Conservation (phyloP, 2,329 filamentous ascomycete species). For the Epichloe gansuensis region DNA sequence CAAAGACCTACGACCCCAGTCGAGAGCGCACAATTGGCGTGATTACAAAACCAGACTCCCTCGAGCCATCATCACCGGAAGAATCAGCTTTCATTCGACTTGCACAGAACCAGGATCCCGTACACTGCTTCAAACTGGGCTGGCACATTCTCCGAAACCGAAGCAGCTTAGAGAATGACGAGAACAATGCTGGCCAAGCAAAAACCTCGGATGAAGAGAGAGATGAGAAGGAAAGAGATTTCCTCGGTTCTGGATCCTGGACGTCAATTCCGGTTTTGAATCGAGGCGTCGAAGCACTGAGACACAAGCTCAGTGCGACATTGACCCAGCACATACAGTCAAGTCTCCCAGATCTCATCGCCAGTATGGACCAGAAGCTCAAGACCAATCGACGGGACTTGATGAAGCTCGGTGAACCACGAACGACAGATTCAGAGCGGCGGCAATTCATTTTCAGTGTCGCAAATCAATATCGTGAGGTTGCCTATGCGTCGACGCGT, state of each 20-base stretch:
- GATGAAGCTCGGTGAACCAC: neutral
- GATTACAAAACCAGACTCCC: conserved; percentile 41
- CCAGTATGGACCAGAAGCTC: conserved; percentile 7
- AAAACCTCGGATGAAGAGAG: conserved; percentile 6
- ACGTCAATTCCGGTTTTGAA: conserved; percentile 6
- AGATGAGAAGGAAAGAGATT: conserved; percentile 15
- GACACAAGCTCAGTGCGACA: conserved; percentile 6
- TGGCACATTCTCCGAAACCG: conserved; percentile 19
- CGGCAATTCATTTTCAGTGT: neutral
- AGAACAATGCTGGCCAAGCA: conserved; percentile 3
- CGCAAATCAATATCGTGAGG: neutral
- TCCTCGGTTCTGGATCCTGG: conserved; percentile 16
- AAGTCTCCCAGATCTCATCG: conserved; percentile 5
- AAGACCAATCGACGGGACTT: neutral
- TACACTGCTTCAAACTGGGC: conserved; percentile 29
- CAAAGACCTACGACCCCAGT: conserved; percentile 27
- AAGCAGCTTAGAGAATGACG: conserved; percentile 22
- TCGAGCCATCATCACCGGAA: conserved; percentile 21
- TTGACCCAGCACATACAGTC: conserved; percentile 3
- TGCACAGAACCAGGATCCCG: neutral
- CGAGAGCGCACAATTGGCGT: conserved; percentile 39
- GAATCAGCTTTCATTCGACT: conserved; percentile 11
- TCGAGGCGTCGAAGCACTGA: conserved; percentile 4
- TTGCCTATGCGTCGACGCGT: neutral
- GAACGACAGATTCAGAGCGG: neutral